Evolutionary conservation across 306 rosid genomes (phyloP), one percentile per base, ranked within the genome.

Genomic region (Fragaria vesca): DNA sequence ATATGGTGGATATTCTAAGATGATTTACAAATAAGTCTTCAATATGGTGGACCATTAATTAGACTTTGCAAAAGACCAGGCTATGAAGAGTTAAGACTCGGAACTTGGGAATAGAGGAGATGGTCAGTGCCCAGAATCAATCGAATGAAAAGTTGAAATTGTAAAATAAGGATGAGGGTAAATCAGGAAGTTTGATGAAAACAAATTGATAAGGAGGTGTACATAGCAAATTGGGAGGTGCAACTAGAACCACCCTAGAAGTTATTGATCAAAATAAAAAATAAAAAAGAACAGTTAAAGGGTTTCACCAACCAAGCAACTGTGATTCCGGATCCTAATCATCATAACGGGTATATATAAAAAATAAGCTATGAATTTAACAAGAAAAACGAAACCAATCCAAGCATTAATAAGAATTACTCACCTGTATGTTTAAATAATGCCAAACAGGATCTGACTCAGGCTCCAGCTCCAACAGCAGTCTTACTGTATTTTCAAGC

Each of bases 391-490:
- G n/a, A 46, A 69, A 72, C 46, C 45, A 70, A 52, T 71, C 21
- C 10, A 52, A 52, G 60, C 58, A 58, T 75, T 48, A 74, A 46
- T 32, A 63, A 62, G 26, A 48, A 47, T 51, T 47, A 21, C 80
- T 48, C 73, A 91, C 98, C 97, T 95, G 98, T 45, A 95, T 91
- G 82, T 81, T 95, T 81, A 95, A 84, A 85, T 93, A 91, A 86
- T 92, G 97, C 97, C 98, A 95, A 26, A 95, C 97, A 74, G 97
- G 98, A 87, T 95, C 98, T 40, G 97, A 95, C 79, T 93, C 97
- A 0, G 96, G 91, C 63, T 95, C 99, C 90, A 95, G 87, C 88
- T 95, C 99, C 91, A 95, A 61, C 84, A 92, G 81, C 80, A 93
- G 84, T 86, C 99, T 89, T 73, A 93, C 97, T 70, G 93, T 89